Evolutionary conservation across 1,139 yeast genomes (phyloP), one percentile per base, ranked within the genome.

Genomic region (Debaryomyces coudertii): DNA sequence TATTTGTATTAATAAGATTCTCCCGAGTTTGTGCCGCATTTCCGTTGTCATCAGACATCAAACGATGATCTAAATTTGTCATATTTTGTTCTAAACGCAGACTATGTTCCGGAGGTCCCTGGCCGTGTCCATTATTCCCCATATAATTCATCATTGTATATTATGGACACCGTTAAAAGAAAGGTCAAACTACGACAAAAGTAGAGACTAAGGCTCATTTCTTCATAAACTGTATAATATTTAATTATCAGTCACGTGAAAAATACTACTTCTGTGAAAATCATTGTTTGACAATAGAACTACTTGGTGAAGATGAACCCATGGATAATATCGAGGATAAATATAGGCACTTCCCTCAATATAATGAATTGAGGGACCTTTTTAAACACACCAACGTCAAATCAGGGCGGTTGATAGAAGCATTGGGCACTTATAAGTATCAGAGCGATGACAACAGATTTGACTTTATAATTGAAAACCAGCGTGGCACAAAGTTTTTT

Each of bases 401-500:
- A 15, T 14, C 25, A 7, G 41, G 24, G 12, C 22, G 24, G 9
- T 38, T 37, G 12, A n/a, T 12, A 3, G 23, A 24, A 5, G 12
- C 28, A 12, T 24, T 36, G 20, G 36, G 11, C 8, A 35, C 20
- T n/a, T 33, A 38, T n/a, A 23, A 16, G 16, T 28, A 27, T 16
- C 36, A 39, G 14, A 44, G 37, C 9, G 45, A 42, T 12, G 40
- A 43, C 29, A 47, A 51, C 45, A 60, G 61, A 25, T 64, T 68
- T 45, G 82, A 80, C 39, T 58, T 76, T 15, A 55, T 80, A 59
- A 65, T 83, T 5, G 93, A 87, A 57, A 83, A 85, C 62, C 90
- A 87, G 62, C 69, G 95, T 24, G 95, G 95, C 0, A 63, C 80
- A 55, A 80, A 82, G 47, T 44, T 84, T 12, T 76, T 85, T 61